phyloP scores from a whole-genome alignment of 768 basidiomycete species.

The Leccinum incarnatum region DNA sequence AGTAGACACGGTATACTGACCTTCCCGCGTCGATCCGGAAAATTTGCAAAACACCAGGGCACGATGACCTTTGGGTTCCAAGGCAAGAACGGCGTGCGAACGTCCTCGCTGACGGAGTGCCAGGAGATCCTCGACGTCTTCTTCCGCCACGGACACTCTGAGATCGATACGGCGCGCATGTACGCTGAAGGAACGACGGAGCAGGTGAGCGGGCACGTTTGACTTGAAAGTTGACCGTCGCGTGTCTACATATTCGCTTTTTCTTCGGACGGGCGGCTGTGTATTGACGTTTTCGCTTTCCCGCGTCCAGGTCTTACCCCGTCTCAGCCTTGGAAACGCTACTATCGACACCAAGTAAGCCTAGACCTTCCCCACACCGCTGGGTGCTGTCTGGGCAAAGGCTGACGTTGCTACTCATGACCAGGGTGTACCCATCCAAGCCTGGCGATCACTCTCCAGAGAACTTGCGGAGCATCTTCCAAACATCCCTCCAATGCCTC shows the following conservation, averaged over 20 bases:
- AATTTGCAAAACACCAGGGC: constrained; percentile 27
- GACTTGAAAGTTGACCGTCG: not conserved
- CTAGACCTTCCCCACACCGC: not conserved
- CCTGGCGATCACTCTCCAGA: constrained; percentile 43
- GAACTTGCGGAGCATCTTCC: constrained; percentile 43
- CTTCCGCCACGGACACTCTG: constrained; percentile 39
- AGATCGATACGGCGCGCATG: constrained; percentile 50
- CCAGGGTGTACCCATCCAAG: constrained; percentile 39
- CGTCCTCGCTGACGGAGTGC: constrained; percentile 33
- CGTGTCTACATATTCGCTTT: not conserved
- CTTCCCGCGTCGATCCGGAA: not conserved
- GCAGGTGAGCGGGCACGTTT: constrained; percentile 30
- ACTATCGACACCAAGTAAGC: constrained; percentile 49
- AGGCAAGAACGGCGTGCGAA: constrained; percentile 42
- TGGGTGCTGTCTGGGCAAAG: not conserved
- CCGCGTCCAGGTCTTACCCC: constrained; percentile 34
- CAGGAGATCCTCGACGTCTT: constrained; percentile 47
- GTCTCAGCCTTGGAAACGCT: constrained; percentile 39
- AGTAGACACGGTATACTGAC: not conserved
- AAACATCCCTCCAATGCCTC: constrained; percentile 44
- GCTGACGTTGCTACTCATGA: not conserved
- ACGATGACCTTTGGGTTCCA: constrained; percentile 46
- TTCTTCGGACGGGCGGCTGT: not conserved
- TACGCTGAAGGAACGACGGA: constrained; percentile 58
- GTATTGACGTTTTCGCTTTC: not conserved